Evolutionary conservation across 306 rosid genomes (phyloP).

Genomic region (Aeschynomene evenia): DNA sequence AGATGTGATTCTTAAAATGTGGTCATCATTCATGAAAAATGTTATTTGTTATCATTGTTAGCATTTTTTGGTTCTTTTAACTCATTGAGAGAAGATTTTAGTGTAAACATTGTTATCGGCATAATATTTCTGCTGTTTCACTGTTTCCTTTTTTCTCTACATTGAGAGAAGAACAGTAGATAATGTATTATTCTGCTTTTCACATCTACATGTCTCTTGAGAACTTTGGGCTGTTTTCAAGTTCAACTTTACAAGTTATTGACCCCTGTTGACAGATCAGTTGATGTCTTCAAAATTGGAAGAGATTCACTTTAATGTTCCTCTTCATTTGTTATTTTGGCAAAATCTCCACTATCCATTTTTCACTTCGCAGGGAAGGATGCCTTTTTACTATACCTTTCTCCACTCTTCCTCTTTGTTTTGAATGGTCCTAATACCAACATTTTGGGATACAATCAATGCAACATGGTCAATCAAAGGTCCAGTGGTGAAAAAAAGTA

Average conservation of each 20-base stretch:
- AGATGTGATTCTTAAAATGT: slow-evolving; percentile 9
- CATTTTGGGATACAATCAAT: no score
- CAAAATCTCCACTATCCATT: not conserved
- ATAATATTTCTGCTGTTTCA: not conserved
- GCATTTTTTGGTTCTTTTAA: not conserved
- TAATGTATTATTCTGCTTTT: not conserved
- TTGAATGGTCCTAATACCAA: no score
- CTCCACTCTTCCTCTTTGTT: no score
- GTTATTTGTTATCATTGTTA: slow-evolving; percentile 22
- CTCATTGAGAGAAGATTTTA: not conserved
- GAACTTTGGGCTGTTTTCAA: not conserved
- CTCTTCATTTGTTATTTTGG: not conserved
- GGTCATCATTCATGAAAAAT: slow-evolving; percentile 22
- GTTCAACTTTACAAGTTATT: not conserved
- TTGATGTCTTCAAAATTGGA: not conserved
- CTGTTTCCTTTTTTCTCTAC: not conserved
- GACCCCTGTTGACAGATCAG: not conserved
- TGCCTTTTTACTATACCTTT: no score
- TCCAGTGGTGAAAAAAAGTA: no score
- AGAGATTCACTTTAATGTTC: not conserved
- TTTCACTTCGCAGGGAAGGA: no score
- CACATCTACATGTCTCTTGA: not conserved
- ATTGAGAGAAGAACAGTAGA: not conserved
- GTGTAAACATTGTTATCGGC: not conserved
- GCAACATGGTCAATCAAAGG: no score